A percentile compares a stretch with the other conserved stretches of the same genome.
phyloP scores from a whole-genome alignment of 2,329 filamentous ascomycete species.

The Aureobasidium mangrovei region DNA sequence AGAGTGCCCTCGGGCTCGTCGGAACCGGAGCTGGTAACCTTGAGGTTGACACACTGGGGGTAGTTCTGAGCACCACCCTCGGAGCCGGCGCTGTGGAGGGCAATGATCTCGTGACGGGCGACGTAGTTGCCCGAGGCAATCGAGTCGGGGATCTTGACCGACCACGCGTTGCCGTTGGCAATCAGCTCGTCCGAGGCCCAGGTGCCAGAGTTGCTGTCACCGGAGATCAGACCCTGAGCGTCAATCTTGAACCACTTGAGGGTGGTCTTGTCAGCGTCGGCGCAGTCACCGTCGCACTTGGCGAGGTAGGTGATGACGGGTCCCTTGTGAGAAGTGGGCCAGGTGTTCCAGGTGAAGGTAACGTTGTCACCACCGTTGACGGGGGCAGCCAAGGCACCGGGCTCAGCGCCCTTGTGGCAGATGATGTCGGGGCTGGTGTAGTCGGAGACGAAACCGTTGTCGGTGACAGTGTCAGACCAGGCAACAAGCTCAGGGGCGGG shows the following conservation, averaged over 20 bases:
- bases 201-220: constrained; percentile 33
- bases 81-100: constrained; percentile 45
- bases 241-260: constrained; percentile 58
- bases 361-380: constrained; percentile 52
- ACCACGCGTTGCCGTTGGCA: constrained; percentile 39
- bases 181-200: constrained; percentile 51
- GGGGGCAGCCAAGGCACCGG: constrained; percentile 41
- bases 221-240: constrained; percentile 43
- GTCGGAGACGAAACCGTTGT: constrained; percentile 30
- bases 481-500: constrained; percentile 37
- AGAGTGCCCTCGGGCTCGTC: constrained; percentile 40
- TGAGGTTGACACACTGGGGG: constrained; percentile 48
- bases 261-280: constrained; percentile 42
- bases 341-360: constrained; percentile 53
- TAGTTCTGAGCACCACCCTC: constrained; percentile 39
- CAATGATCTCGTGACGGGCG: constrained; percentile 51
- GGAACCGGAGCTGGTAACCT: constrained; percentile 47
- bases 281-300: constrained; percentile 48
- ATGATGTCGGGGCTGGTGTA: constrained; percentile 23
- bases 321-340: constrained; percentile 56
- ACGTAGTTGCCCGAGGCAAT: constrained; percentile 51
- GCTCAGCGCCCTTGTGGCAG: constrained; percentile 6
- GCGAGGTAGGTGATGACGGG: constrained; percentile 58
- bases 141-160: constrained; percentile 44
- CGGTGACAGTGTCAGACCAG: constrained; percentile 43